Conservation (phyloP, 2,329 filamentous ascomycete genomes). For the Aspergillus caelatus region DNA sequence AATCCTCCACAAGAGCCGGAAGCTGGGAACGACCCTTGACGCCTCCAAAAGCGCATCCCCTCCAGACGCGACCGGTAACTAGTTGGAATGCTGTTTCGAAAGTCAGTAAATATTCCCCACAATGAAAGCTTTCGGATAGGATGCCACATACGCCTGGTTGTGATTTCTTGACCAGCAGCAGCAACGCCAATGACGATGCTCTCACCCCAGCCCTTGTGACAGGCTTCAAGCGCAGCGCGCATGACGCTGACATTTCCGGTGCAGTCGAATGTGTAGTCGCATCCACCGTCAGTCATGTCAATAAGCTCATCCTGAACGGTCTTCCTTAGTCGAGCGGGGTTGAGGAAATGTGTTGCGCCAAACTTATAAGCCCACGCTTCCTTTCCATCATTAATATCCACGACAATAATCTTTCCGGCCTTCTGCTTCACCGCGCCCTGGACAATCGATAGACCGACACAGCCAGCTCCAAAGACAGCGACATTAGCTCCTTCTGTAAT, state of each 20-base stretch:
- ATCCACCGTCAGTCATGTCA: constrained; percentile 97
- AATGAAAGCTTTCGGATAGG: not conserved
- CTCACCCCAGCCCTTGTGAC: constrained; percentile 99
- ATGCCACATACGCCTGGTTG: constrained; percentile 78
- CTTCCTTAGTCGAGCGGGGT: constrained; percentile 72
- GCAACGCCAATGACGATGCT: constrained; percentile 98
- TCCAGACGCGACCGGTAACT: constrained; percentile 96
- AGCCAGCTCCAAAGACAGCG: constrained; percentile 93
- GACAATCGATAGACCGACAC: constrained; percentile 91
- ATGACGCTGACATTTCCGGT: constrained; percentile 96
- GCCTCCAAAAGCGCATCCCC: constrained; percentile 96
- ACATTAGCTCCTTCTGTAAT: constrained; percentile 88
- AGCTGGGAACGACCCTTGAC: constrained; percentile 97
- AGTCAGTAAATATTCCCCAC: not conserved
- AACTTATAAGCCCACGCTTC: constrained; percentile 93
- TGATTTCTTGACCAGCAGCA: constrained; percentile 92
- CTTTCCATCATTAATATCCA: constrained; percentile 84
- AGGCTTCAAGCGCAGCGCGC: constrained; percentile 92
- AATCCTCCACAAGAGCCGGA: constrained; percentile 82
- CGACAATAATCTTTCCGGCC: constrained; percentile 65
- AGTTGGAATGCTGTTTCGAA: constrained; percentile 81
- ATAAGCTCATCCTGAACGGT: constrained; percentile 89
- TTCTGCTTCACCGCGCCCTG: constrained; percentile 88
- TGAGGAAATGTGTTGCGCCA: constrained; percentile 96
- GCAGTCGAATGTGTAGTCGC: constrained; percentile 99